phyloP scores from a whole-genome alignment of 2,329 filamentous ascomycete species.

The Paracamarosporium sp. region DNA sequence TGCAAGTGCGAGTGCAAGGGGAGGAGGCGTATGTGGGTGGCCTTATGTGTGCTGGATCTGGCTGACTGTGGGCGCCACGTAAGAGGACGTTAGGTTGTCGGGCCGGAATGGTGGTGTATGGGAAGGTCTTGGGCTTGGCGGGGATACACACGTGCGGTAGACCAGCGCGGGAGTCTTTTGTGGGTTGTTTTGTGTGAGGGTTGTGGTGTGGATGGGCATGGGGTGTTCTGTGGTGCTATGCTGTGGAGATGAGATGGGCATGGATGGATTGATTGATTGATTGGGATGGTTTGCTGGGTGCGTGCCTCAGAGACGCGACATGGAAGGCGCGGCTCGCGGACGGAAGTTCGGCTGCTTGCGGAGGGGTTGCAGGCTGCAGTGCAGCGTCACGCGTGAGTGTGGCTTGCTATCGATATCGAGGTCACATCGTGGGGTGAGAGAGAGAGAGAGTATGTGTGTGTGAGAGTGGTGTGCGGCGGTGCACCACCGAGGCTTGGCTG shows the following conservation, averaged over 20 bases:
- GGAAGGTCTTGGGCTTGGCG: no score
- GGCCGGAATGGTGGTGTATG: no score
- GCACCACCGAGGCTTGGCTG: neutral
- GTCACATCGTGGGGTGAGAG: constrained; percentile 7
- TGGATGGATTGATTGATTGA: neutral
- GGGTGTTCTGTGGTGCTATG: no score
- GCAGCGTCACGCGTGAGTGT: constrained; percentile 21
- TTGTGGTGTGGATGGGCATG: no score
- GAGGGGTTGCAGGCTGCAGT: constrained; percentile 2
- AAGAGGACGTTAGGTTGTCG: no score
- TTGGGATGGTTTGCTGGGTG: neutral
- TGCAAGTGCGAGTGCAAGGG: no score
- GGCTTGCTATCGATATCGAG: constrained; percentile 11
- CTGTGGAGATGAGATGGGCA: no score
- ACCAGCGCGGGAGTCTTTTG: no score
- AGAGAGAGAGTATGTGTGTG: constrained; percentile 3
- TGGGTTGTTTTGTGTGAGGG: no score
- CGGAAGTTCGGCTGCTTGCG: constrained; percentile 3
- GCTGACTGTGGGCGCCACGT: neutral
- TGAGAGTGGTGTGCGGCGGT: neutral
- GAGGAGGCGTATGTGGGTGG: no score
- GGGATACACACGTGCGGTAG: no score
- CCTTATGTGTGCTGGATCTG: no score
- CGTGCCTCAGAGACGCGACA: neutral
- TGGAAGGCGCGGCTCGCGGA: neutral